Percentiles rank a stretch among this genome's conserved stretches.
These are phyloP conservation scores for Oropetium thomaeum DNA, from an alignment of 176 grass and related monocot genomes.

Conservation along the genomic window DNA sequence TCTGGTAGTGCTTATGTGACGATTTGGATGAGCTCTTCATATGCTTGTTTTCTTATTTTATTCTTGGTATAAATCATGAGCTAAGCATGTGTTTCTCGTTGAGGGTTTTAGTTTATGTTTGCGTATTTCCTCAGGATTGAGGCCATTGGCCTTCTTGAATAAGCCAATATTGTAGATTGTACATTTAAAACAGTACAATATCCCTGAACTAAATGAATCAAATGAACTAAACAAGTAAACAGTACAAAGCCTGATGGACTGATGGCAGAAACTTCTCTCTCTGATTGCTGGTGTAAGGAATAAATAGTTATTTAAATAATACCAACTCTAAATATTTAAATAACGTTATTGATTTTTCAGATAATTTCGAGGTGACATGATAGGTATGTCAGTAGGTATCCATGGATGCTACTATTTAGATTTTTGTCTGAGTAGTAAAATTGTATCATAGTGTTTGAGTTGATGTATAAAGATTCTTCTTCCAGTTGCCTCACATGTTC, in stretches of 20 bases:
- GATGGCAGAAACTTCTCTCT: slow-evolving; percentile 27
- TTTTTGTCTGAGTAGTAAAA: slow-evolving; percentile 46
- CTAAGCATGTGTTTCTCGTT: no score
- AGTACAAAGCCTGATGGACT: slow-evolving; percentile 37
- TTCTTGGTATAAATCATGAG: no score
- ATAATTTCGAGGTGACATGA: slow-evolving; percentile 43
- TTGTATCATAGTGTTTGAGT: slow-evolving; percentile 57
- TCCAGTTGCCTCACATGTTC: slow-evolving; percentile 21
- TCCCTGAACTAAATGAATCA: no score
- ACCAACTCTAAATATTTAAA: not conserved
- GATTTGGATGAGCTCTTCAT: no score
- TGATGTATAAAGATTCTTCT: slow-evolving; percentile 47
- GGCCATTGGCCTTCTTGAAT: no score
- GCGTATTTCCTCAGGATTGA: no score
- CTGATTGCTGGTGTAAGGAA: slow-evolving; percentile 58
- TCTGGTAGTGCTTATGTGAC: no score
- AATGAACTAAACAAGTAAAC: no score
- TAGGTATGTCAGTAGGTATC: slow-evolving; percentile 31
- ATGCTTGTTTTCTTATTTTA: no score
- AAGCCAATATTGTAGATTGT: no score
- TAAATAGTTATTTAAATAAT: slow-evolving; percentile 19
- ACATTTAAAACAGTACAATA: no score
- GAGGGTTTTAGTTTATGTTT: no score
- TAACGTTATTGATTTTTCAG: slow-evolving; percentile 30
- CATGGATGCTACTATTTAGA: slow-evolving; percentile 40